A percentile compares a stretch with the other conserved stretches of the same genome.
These are phyloP conservation scores for Daldinia bambusicola DNA, from an alignment of 495 filamentous ascomycete species.

Conservation along the genomic window DNA sequence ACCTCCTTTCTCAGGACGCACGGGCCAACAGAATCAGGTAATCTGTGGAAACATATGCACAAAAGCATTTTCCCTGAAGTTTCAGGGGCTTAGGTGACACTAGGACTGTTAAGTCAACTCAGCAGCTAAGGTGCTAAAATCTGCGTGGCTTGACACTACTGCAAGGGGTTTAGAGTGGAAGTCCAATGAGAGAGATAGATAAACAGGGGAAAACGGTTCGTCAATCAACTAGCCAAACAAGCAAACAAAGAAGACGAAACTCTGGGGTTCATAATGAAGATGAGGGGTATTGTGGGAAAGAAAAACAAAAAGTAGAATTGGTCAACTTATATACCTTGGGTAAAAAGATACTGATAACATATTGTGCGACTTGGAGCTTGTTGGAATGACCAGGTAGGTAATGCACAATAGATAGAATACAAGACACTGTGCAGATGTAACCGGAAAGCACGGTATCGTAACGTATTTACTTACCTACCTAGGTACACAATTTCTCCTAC, in stretches of 20 bases:
- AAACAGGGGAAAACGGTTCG: neutral
- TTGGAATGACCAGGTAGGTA: too few species aligned
- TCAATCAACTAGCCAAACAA: constrained; percentile 15
- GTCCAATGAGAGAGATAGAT: constrained; percentile 6
- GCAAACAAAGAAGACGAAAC: constrained; percentile 7
- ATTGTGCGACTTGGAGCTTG: constrained; percentile 4
- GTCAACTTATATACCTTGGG: neutral
- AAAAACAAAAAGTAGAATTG: neutral
- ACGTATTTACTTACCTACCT: constrained; percentile 14
- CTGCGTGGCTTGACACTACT: constrained; percentile 31
- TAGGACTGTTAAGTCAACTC: neutral
- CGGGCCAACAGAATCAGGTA: constrained; percentile 18
- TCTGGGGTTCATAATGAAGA: neutral
- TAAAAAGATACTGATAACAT: constrained; percentile 8
- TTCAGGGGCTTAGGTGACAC: constrained; percentile 25
- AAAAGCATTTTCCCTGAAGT: constrained; percentile 11
- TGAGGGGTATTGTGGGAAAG: neutral
- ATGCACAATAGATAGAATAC: neutral
- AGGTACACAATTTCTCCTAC: too few species aligned
- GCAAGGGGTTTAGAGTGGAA: constrained; percentile 32
- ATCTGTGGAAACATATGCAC: constrained; percentile 1
- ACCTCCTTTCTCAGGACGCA: constrained; percentile 28
- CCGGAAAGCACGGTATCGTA: constrained; percentile 10
- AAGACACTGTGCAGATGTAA: constrained; percentile 30
- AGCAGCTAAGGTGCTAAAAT: constrained; percentile 26